These are phyloP conservation scores for Trypanosoma cruzi DNA, from an alignment of 208 protist species.

Conservation along the genomic window DNA sequence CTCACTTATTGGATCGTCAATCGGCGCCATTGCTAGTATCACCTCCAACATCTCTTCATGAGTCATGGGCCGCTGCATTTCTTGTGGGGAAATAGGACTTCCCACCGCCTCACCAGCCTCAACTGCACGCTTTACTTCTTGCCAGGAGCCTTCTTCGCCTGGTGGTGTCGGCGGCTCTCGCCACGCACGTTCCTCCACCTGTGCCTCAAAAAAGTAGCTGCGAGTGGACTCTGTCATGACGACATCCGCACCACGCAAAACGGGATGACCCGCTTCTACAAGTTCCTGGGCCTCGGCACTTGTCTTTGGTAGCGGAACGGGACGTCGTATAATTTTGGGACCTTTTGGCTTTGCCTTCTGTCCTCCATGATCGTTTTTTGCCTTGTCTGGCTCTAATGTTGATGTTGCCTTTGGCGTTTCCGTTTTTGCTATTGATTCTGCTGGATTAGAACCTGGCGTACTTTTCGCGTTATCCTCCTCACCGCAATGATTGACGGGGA, in stretches of 20 bases:
- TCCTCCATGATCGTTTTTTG: background rate
- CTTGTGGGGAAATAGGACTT: conserved; percentile 41
- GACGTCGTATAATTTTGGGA: conserved; percentile 76
- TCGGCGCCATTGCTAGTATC: conserved; percentile 43
- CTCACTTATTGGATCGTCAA: conserved; percentile 73
- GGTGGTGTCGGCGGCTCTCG: conserved; percentile 85
- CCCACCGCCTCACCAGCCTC: conserved; percentile 73
- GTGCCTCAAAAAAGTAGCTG: conserved; percentile 72
- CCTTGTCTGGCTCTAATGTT: background rate
- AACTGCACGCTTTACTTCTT: conserved; percentile 80
- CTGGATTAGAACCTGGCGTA: background rate
- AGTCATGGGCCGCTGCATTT: conserved; percentile 74
- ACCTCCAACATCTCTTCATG: conserved; percentile 70
- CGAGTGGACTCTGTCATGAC: conserved; percentile 69
- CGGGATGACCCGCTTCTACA: conserved; percentile 77
- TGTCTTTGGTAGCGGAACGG: conserved; percentile 61
- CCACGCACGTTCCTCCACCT: conserved; percentile 88
- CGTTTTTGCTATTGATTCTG: background rate
- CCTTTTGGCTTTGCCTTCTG: conserved; percentile 12
- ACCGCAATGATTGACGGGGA: conserved; percentile 25
- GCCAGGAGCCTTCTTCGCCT: conserved; percentile 84
- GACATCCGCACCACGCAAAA: conserved; percentile 61
- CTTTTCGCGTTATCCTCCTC: conserved; percentile 3
- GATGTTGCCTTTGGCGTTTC: background rate
- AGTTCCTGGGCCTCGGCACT: conserved; percentile 67